Base-by-base conservation (phyloP, 192 early-diverging fungal species). In the Podila clonocystis region DNA sequence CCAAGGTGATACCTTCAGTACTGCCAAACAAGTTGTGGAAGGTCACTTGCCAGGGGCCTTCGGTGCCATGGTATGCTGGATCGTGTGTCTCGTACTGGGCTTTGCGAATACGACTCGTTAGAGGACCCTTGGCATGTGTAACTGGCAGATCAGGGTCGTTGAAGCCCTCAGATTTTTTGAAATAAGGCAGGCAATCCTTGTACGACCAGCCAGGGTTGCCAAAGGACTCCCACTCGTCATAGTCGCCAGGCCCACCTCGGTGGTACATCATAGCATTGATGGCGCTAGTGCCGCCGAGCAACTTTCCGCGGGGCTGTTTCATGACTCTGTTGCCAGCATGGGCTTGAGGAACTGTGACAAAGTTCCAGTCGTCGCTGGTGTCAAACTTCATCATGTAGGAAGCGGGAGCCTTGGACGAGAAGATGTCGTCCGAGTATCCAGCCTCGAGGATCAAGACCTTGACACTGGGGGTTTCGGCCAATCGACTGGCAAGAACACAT, bases 251-350 rank as follows among this genome's bases (percentile, higher is more conserved):
- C 4, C 66, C 65, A 26, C 74, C 74, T 50, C 82, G 74, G 24
- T 71, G 69, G 26, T 76, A 76, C 48, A 83, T 69, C 82, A 76
- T 76, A 49, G 70, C 73, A 34, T 83, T 83, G 58, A 83, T 76
- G 31, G 74, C 61, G 28, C 65, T 68, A 19, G 68, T 62, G 2
- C 82, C 82, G 2, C 82, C 82, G 5, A 83, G 59, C 0, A 70
- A 22, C 57, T 83, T 83, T 26, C 82, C 82, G 29, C 82, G 57
- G 8, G 73, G 68, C 15, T 83, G 70, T 15, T 67, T 71, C 65
- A 76, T 63, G 15, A 73, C 58, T 5, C 70, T 55, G 34, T 63
- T 49, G 6, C 34, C 70, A 0, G 70, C 62, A 59, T 75, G 69
- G 5, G 49, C 24, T 28, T 68, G 70, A 9, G 82, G 82, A 0